Base-by-base conservation (phyloP, 768 basidiomycete species). In the Naganishia vishniacii region DNA sequence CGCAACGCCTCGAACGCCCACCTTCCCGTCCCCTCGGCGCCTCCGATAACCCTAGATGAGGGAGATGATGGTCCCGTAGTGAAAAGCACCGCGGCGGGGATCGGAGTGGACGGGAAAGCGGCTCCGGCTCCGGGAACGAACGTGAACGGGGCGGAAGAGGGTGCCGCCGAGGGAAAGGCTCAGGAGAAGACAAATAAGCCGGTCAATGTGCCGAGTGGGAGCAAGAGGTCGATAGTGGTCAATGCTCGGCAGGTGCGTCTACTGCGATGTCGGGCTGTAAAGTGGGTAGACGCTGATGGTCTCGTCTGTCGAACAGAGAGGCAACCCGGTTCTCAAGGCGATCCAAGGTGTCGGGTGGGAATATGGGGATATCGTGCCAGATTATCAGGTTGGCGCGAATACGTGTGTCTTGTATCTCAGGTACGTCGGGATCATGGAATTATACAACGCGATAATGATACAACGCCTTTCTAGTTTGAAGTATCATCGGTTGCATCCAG, bases 401-500 rank as follows among this genome's bases (percentile, higher is more conserved):
- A 92, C 91, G 1, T 88, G 92, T 20, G 88, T 93, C 11, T 78
- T 99, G 25, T 99, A 88, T 74, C 83, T 99, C 61, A 94, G 91
- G 95, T 88, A 44, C 62, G 69, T 49, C 31, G 1, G 4, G 23
- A 6, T 8, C n/a, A n/a, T 34, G 2, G 2, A 37, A 34, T 32
- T 45, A 4, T 5, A 20, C 20, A 47, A 44, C 11, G 3, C 58
- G 25, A 62, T 59, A 46, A 72, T 51, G 49, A 26, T 23, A 64
- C 23, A 20, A 58, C 48, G 23, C 63, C 18, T 15, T 18, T 23
- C 1, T 65, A 97, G 95, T 73, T 76, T 98, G 68, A 88, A 85
- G 72, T 98, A 98, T 70, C 93, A 98, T 72, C 88, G 93, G 56
- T 83, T 99, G 15, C 95, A 98, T 76, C 95, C 95, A 15, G 95